Evolutionary conservation across 345 rosid species (phyloP).

Genomic region (Camelina laxa): DNA sequence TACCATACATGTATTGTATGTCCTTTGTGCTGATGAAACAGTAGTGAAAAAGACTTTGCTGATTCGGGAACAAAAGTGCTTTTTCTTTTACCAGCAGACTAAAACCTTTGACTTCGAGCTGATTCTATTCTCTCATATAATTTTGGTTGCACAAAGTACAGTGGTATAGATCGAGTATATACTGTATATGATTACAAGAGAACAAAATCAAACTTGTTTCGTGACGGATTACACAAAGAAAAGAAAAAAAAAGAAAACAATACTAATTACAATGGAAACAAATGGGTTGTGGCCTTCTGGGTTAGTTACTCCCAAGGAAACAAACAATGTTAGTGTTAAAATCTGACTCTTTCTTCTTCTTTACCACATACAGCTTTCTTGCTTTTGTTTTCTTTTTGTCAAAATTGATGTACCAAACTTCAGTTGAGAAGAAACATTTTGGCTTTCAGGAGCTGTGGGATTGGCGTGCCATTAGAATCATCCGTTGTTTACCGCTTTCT

Average conservation of each 20-base stretch:
- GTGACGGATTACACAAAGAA: constrained; percentile 4
- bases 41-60: neutral
- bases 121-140: neutral
- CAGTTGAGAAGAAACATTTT: constrained; percentile 25
- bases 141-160: neutral
- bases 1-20: neutral
- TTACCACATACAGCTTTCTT: neutral
- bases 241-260: constrained; percentile 12
- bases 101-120: neutral
- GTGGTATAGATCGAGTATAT: neutral
- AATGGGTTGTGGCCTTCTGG: constrained; percentile 28
- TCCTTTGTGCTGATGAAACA: neutral
- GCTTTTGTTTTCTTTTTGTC: neutral
- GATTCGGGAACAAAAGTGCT: neutral
- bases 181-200: constrained; percentile 20
- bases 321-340: constrained; percentile 38
- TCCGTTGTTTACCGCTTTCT: constrained; percentile 45
- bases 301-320: constrained; percentile 12
- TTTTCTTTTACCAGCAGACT: neutral
- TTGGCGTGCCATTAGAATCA: constrained; percentile 38
- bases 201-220: constrained; percentile 9
- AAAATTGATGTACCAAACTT: constrained; percentile 28
- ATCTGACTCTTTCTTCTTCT: neutral
- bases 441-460: constrained; percentile 38
- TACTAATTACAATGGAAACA: constrained; percentile 41